A percentile compares a stretch with the other conserved stretches of the same genome.
Evolutionary conservation across 768 basidiomycete genomes (phyloP).

Genomic region (Mycena leptocephala): DNA sequence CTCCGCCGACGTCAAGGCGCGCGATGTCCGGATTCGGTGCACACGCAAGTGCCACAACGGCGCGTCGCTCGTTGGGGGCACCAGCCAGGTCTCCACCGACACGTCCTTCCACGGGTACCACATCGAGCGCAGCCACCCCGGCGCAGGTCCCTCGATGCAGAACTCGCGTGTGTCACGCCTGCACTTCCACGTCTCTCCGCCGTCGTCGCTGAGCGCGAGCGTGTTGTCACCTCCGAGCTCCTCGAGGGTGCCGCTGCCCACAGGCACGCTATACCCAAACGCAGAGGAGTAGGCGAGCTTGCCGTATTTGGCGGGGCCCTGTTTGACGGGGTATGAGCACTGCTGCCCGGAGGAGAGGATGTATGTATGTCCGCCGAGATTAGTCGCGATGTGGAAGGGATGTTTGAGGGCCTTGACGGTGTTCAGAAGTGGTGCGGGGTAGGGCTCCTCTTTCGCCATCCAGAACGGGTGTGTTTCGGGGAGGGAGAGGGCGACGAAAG

Average conservation of each 20-base stretch:
- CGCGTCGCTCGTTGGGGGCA: slow-evolving; percentile 71
- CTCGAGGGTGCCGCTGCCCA: slow-evolving; percentile 77
- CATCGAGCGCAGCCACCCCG: slow-evolving; percentile 72
- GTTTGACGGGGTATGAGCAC: slow-evolving; percentile 85
- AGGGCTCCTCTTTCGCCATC: slow-evolving; percentile 76
- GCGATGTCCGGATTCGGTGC: slow-evolving; percentile 71
- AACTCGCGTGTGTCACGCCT: slow-evolving; percentile 77
- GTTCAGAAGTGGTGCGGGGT: slow-evolving; percentile 65
- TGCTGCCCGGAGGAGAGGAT: slow-evolving; percentile 85
- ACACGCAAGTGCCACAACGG: slow-evolving; percentile 82
- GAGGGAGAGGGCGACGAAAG: slow-evolving; percentile 77
- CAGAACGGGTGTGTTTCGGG: slow-evolving; percentile 83
- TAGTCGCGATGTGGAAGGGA: slow-evolving; percentile 79
- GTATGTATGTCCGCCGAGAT: slow-evolving; percentile 77
- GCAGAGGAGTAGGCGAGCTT: slow-evolving; percentile 85
- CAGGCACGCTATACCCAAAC: slow-evolving; percentile 84
- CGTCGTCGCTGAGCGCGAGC: slow-evolving; percentile 79
- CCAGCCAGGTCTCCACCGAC: slow-evolving; percentile 81
- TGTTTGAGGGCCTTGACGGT: slow-evolving; percentile 70
- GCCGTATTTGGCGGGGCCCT: slow-evolving; percentile 85
- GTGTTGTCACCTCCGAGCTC: slow-evolving; percentile 82
- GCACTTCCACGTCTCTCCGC: slow-evolving; percentile 82
- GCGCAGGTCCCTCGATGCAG: slow-evolving; percentile 60
- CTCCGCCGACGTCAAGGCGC: slow-evolving; percentile 73
- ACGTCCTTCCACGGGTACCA: slow-evolving; percentile 87